Evolutionary conservation across 2,329 filamentous ascomycete genomes (phyloP).

Genomic region (Massarina eburnea): DNA sequence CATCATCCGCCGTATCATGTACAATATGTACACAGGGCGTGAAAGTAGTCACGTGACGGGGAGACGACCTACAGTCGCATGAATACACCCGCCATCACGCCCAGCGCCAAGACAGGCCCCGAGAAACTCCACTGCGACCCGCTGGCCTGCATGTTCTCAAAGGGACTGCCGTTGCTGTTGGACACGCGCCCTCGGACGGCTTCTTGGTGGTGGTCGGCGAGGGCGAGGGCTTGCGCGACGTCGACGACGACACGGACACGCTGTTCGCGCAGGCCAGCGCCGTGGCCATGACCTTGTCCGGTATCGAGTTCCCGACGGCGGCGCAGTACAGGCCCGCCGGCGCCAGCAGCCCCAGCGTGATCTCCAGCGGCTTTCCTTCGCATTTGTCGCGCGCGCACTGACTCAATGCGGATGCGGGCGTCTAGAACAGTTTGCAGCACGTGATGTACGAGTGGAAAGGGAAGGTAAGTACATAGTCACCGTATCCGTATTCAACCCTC

Average conservation of each 20-base stretch:
- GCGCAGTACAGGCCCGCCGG: constrained; percentile 23
- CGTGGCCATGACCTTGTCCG: constrained; percentile 19
- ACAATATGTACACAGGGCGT: constrained; percentile 1
- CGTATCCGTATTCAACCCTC: too few relatives aligned
- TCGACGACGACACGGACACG: constrained; percentile 1
- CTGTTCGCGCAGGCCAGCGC: constrained; percentile 20
- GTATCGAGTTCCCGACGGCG: constrained; percentile 17
- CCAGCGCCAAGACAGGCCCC: constrained; percentile 7
- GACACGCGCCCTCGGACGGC: constrained; percentile 1
- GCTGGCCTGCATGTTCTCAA: constrained; percentile 29
- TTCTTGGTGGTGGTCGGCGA: constrained; percentile 9
- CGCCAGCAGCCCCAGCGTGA: constrained; percentile 19
- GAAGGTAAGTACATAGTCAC: too few relatives aligned
- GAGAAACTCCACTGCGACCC: constrained; percentile 13
- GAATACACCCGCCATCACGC: constrained; percentile 13
- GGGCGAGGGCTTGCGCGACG: constrained; percentile 9
- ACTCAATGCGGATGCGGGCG: too few relatives aligned
- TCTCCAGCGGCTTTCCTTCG: constrained; percentile 13
- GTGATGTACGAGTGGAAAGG: too few relatives aligned
- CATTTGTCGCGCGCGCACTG: constrained; percentile 21
- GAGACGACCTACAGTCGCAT: constrained; percentile 11
- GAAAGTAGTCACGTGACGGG: background rate
- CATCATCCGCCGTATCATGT: too few relatives aligned
- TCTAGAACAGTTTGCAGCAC: too few relatives aligned
- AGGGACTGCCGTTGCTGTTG: constrained; percentile 28